Percentiles rank a stretch among this genome's conserved stretches.
Conservation (phyloP, 306 rosid species). For the Cucurbita ficifolia region DNA sequence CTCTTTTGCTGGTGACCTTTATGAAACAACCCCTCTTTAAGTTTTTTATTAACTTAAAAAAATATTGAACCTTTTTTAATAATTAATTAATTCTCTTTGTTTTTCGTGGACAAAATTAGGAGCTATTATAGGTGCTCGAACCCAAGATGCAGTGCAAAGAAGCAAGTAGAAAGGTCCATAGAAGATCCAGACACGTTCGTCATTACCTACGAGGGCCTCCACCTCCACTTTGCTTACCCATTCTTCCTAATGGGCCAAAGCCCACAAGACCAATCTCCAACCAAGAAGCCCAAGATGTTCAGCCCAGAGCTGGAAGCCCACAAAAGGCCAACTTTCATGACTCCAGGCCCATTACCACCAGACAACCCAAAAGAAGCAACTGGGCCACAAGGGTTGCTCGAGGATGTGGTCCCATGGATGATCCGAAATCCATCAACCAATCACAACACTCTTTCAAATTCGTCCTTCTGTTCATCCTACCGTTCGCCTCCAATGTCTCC, state of each 20-base stretch:
- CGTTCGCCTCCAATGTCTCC: slow-evolving; percentile 30
- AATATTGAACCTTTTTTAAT: no score
- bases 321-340: slow-evolving; percentile 8
- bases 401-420: slow-evolving; percentile 74
- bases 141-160: slow-evolving; percentile 85
- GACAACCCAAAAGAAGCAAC: slow-evolving; percentile 15
- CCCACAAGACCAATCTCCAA: slow-evolving; percentile 19
- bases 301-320: slow-evolving; percentile 7
- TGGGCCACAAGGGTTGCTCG: slow-evolving; percentile 63
- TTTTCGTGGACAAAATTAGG: slow-evolving; percentile 19
- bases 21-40: background rate
- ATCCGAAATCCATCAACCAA: slow-evolving; percentile 49
- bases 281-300: slow-evolving; percentile 39
- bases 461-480: slow-evolving; percentile 25
- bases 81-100: background rate
- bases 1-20: background rate
- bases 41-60: no score
- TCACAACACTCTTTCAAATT: slow-evolving; percentile 14
- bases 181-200: slow-evolving; percentile 65
- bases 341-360: background rate
- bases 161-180: slow-evolving; percentile 74
- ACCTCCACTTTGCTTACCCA: slow-evolving; percentile 75
- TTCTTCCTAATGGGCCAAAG: slow-evolving; percentile 28
- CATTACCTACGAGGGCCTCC: slow-evolving; percentile 88
- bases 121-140: slow-evolving; percentile 87